These are phyloP conservation scores for Halophytophthora polymorphica DNA, from an alignment of 352 stramenopile species.

Conservation along the genomic window DNA sequence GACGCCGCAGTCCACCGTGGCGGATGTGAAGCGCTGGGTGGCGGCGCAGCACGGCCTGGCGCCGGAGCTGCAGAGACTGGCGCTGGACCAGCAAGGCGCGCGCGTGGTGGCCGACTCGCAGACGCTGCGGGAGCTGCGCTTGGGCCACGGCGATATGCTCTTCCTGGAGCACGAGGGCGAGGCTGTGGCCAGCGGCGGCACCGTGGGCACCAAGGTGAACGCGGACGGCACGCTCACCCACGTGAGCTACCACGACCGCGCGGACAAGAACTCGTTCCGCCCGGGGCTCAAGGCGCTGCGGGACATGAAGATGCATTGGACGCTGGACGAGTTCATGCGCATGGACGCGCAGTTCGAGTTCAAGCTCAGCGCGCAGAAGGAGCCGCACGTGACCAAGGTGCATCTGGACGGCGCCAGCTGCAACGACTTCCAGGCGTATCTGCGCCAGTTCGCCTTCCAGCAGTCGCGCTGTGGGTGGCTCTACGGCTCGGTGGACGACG, in stretches of 20 bases:
- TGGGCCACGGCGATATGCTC: slow-evolving; percentile 80
- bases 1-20: slow-evolving; percentile 56
- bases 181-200: slow-evolving; percentile 40
- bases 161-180: slow-evolving; percentile 79
- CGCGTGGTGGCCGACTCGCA: slow-evolving; percentile 37
- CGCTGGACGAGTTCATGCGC: slow-evolving; percentile 94
- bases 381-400: slow-evolving; percentile 75
- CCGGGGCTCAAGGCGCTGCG: slow-evolving; percentile 94
- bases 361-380: slow-evolving; percentile 95
- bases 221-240: slow-evolving; percentile 79
- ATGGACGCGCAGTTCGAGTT: slow-evolving; percentile 98
- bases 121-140: slow-evolving; percentile 54
- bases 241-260: slow-evolving; percentile 70
- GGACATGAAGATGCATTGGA: slow-evolving; percentile 99
- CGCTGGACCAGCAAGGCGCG: slow-evolving; percentile 48
- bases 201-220: slow-evolving; percentile 67
- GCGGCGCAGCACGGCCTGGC: slow-evolving; percentile 67
- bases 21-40: slow-evolving; percentile 76
- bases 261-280: slow-evolving; percentile 89
- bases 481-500: slow-evolving; percentile 89
- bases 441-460: slow-evolving; percentile 91
- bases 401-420: slow-evolving; percentile 87
- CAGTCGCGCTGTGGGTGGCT: slow-evolving; percentile 93
- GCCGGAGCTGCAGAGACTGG: slow-evolving; percentile 42
- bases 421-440: slow-evolving; percentile 90